Evolutionary conservation across 2,329 filamentous ascomycete genomes (phyloP), one percentile per base, ranked within the genome.

Genomic region (Penicillium thymicola): DNA sequence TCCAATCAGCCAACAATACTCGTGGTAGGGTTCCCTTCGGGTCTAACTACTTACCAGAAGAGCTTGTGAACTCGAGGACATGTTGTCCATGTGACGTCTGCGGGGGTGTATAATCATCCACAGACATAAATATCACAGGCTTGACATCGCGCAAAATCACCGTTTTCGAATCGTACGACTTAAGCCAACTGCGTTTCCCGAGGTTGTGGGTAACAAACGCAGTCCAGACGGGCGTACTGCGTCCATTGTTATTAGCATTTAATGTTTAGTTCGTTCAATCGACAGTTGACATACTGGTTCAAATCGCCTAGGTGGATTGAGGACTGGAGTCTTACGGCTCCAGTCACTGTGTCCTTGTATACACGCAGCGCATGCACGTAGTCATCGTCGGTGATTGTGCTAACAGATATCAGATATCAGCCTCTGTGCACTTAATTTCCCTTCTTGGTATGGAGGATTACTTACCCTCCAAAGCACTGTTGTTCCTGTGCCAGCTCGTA

Each of bases 221-320:
- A 2, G 83, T 87, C 84, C 84, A 87, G 54, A 86, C 80, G 0
- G 84, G 84, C 2, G 82, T 80, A 21, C 78, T 79, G 47, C 18
- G 1, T 10, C 40, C 2, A 36, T 40, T 5, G 18, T 47, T 36
- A 54, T 51, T 43, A 36, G 18, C 13, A 36, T 18, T n/a, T 9
- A 23, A 8, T 14, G 13, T 52, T 14, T 16, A 1, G 5, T 30
- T 16, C 6, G n/a, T 36, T 25, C 16, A 16, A 9, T 28, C 2
- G 1, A 38, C 1, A 6, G 2, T 30, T 21, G 7, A 57, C 66
- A 60, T 70, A 79, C 77, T 77, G 74, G 60, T 79, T 78, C 70
- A 81, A 76, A 1, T 78, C 76, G 1, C 84, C 83, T 27, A 78
- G 73, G 28, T 78, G 75, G 34, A 84, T 72, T 0, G 81, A 81